phyloP scores from a whole-genome alignment of 139 green algal genomes.

The Chlorella sp. region DNA sequence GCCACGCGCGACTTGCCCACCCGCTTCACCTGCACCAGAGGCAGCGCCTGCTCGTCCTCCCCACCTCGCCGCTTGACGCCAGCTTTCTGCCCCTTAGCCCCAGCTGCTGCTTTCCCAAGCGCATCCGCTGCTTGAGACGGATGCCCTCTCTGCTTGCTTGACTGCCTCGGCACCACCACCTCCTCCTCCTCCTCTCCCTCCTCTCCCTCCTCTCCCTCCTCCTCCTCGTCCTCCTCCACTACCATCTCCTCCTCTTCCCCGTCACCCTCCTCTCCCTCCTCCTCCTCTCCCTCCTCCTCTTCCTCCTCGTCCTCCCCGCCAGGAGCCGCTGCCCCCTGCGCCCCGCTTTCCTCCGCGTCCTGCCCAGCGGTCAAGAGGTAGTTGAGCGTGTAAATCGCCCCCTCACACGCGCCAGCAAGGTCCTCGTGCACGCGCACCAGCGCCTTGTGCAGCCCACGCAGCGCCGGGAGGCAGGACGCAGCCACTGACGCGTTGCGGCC shows the following conservation, averaged over 20 bases:
- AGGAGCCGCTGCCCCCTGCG: background rate
- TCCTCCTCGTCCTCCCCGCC: constrained; percentile 5
- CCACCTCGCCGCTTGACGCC: no score
- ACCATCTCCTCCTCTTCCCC: constrained; percentile 4
- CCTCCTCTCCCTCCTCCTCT: constrained; percentile 5
- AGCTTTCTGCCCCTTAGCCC: no score
- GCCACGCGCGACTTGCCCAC: background rate
- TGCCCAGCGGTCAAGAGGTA: constrained; percentile 49
- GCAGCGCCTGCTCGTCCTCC: background rate
- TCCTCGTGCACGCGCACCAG: constrained; percentile 57
- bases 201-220: background rate
- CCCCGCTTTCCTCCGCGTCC: no score
- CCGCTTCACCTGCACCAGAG: background rate
- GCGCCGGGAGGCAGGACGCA: constrained; percentile 21
- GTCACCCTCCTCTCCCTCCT: constrained; percentile 2
- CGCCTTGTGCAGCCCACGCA: constrained; percentile 62
- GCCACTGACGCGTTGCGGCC: constrained; percentile 13
- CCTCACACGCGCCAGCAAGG: constrained; percentile 49
- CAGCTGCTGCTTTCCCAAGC: no score
- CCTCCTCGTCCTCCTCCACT: background rate
- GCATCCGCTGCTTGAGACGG: no score
- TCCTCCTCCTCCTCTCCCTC: background rate
- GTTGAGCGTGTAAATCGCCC: constrained; percentile 71
- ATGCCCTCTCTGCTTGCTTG: no score
- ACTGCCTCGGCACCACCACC: background rate